phyloP scores from a whole-genome alignment of 2,329 filamentous ascomycete genomes.

The Apiospora malaysiana region DNA sequence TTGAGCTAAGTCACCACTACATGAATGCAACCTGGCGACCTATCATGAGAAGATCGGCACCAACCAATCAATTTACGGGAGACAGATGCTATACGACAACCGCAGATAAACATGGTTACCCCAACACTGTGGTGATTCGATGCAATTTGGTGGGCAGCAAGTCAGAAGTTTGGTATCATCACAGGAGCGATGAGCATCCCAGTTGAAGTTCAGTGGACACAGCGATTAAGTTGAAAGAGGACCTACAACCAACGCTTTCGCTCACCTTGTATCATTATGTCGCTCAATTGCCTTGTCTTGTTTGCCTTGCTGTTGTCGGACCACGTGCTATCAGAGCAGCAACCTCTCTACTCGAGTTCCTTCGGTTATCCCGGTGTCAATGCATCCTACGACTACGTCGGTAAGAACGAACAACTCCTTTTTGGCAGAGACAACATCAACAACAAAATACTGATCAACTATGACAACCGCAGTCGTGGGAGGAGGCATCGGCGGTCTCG shows the following conservation, averaged over 20 bases:
- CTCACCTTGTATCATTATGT: background rate
- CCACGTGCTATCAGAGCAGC: background rate
- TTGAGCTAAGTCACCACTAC: background rate
- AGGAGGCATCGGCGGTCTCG: background rate
- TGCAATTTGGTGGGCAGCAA: background rate
- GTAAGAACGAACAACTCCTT: background rate
- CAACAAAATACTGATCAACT: no score
- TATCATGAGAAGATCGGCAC: background rate
- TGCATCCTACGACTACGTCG: background rate
- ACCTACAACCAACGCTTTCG: background rate
- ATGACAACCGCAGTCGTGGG: background rate
- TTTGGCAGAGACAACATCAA: background rate
- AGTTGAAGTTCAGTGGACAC: background rate
- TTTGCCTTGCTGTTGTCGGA: background rate
- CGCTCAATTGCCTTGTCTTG: background rate
- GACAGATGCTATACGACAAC: background rate
- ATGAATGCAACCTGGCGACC: background rate
- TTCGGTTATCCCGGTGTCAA: background rate
- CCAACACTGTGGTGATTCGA: background rate
- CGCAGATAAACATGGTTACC: background rate
- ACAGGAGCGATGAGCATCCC: background rate
- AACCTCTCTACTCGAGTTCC: background rate
- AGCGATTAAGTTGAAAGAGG: background rate
- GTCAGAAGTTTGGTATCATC: background rate
- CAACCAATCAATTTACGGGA: background rate